Percentiles rank a stretch among this genome's conserved stretches.
Conservation (phyloP, 768 basidiomycete species). For the Mycena galericulata region DNA sequence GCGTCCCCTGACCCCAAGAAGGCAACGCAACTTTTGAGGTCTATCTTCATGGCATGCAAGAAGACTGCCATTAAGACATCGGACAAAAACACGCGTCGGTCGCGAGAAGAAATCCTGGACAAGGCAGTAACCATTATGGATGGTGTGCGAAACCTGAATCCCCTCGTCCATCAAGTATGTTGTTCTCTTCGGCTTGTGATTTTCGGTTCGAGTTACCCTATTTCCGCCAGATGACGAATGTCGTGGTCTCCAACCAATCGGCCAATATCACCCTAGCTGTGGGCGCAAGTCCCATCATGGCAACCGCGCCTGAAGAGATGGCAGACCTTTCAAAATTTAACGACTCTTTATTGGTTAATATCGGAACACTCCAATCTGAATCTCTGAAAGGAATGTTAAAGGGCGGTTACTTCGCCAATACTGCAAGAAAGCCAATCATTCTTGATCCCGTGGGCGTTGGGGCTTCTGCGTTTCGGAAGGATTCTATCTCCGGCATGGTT, state of each 20-base stretch:
- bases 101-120: conserved; percentile 52
- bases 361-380: conserved; percentile 76
- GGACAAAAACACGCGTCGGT: conserved; percentile 25
- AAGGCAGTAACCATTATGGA: conserved; percentile 63
- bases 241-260: conserved; percentile 88
- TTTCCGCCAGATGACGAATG: conserved; percentile 89
- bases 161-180: conserved; percentile 84
- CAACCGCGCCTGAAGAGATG: conserved; percentile 86
- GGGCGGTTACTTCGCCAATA: conserved; percentile 78
- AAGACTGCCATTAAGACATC: neutral
- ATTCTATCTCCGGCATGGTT: conserved; percentile 65
- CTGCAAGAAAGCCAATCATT: conserved; percentile 77
- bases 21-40: conserved; percentile 55
- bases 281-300: conserved; percentile 95
- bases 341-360: conserved; percentile 84
- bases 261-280: conserved; percentile 91
- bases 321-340: conserved; percentile 76
- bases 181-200: neutral
- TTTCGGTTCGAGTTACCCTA: neutral
- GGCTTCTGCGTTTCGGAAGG: conserved; percentile 78
- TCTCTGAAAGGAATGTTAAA: conserved; percentile 80
- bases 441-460: conserved; percentile 96
- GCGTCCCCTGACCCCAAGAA: conserved; percentile 66
- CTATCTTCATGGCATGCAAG: conserved; percentile 36
- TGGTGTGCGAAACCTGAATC: conserved; percentile 63